A percentile compares a stretch with the other conserved stretches of the same genome.
phyloP scores from a whole-genome alignment of 805 yeast species.

The Tetrapisispora namnaoensis region DNA sequence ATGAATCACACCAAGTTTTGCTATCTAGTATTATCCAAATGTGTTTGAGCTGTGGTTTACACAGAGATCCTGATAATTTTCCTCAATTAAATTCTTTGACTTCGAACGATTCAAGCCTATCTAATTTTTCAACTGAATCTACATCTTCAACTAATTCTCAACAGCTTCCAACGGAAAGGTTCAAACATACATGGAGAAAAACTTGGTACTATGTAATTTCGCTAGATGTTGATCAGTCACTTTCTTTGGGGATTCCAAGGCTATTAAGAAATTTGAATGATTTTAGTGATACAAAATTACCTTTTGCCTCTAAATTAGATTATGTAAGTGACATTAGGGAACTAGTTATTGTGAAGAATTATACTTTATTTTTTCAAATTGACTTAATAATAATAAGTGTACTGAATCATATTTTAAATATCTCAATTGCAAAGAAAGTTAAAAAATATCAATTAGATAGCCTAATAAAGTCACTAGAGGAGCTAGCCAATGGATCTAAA shows the following conservation, averaged over 20 bases:
- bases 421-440: constrained; percentile 32
- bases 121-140: not conserved
- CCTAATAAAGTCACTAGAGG: constrained; percentile 27
- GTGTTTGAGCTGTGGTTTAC: constrained; percentile 58
- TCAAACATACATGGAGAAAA: constrained; percentile 46
- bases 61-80: constrained; percentile 55
- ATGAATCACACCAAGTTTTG: constrained; percentile 46
- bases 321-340: constrained; percentile 34
- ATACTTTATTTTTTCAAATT: constrained; percentile 37
- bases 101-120: constrained; percentile 2
- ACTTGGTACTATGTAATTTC: constrained; percentile 43
- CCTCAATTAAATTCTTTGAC: constrained; percentile 30
- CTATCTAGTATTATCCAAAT: constrained; percentile 51
- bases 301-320: constrained; percentile 31
- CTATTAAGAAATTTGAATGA: constrained; percentile 31
- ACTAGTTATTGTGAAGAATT: constrained; percentile 38
- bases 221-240: constrained; percentile 35
- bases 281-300: constrained; percentile 37
- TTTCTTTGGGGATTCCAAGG: constrained; percentile 35
- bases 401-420: constrained; percentile 26
- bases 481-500: constrained; percentile 27
- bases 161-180: constrained; percentile 18
- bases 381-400: constrained; percentile 34
- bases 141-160: not conserved
- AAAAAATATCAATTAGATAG: constrained; percentile 32